These are phyloP conservation scores for Paecilomyces variotii DNA, from an alignment of 2,329 filamentous ascomycete genomes.

Conservation along the genomic window DNA sequence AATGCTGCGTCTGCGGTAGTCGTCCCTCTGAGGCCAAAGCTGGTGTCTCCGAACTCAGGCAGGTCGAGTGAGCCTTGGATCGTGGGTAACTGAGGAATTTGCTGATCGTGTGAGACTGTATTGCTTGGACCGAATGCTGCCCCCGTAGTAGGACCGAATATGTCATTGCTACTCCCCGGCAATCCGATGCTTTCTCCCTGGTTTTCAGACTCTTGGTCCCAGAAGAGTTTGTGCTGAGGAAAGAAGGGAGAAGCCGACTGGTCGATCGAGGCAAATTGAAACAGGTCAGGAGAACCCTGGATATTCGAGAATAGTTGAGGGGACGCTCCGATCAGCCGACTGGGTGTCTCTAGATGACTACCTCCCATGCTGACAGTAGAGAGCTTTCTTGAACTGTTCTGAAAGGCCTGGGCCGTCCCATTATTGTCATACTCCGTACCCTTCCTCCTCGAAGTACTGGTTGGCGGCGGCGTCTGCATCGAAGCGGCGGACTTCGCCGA, in stretches of 20 bases:
- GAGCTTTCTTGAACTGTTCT: conserved; percentile 8
- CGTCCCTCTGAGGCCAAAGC: conserved; percentile 21
- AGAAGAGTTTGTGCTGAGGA: conserved; percentile 46
- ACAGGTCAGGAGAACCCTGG: conserved; percentile 51
- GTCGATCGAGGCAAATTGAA: conserved; percentile 45
- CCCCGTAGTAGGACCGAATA: conserved; percentile 13
- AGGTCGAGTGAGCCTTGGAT: conserved; percentile 28
- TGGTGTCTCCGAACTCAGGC: conserved; percentile 20
- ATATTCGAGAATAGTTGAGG: conserved; percentile 45
- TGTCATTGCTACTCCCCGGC: conserved; percentile 11
- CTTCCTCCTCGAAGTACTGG: conserved; percentile 47
- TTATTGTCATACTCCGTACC: conserved; percentile 25
- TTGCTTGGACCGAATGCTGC: conserved; percentile 12
- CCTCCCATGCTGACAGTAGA: conserved; percentile 15
- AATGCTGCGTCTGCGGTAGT: conserved; percentile 27
- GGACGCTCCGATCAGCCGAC: conserved; percentile 36
- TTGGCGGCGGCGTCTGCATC: conserved; percentile 57
- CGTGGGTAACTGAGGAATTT: conserved; percentile 28
- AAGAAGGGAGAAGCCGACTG: conserved; percentile 50
- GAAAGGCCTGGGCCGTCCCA: conserved; percentile 8
- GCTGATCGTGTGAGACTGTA: conserved; percentile 11
- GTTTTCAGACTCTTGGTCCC: conserved; percentile 35
- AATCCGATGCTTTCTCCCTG: conserved; percentile 11
- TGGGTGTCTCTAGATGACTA: conserved; percentile 37
- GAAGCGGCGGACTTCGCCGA: conserved; percentile 36